A percentile compares a stretch with the other conserved stretches of the same genome.
Evolutionary conservation across 1,139 yeast genomes (phyloP).

Genomic region (Scheffersomyces lignicola): DNA sequence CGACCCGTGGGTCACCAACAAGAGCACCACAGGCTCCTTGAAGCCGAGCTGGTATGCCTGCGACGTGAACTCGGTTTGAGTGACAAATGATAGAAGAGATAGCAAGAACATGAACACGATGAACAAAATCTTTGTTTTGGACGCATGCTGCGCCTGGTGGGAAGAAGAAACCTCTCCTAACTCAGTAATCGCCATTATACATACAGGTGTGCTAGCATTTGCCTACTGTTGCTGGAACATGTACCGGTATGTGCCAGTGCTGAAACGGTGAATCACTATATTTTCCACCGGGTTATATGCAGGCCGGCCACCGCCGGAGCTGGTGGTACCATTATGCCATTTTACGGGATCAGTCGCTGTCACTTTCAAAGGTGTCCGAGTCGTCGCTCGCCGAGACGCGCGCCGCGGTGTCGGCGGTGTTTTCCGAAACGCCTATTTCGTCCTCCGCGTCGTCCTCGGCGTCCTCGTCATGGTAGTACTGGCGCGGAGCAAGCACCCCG

Average conservation of each 20-base stretch:
- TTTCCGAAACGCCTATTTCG: constrained; percentile 16
- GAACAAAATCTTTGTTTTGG: constrained; percentile 45
- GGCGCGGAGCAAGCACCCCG: constrained; percentile 38
- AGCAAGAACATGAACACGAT: constrained; percentile 59
- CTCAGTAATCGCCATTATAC: constrained; percentile 18
- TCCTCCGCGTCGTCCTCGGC: constrained; percentile 13
- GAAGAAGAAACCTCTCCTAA: constrained; percentile 11
- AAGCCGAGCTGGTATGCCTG: constrained; percentile 62
- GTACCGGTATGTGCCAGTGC: too few relatives aligned
- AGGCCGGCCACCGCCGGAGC: too few relatives aligned
- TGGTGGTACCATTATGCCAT: too few relatives aligned
- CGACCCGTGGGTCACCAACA: constrained; percentile 74
- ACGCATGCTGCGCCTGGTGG: constrained; percentile 13
- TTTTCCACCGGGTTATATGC: too few relatives aligned
- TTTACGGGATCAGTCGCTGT: constrained; percentile 28
- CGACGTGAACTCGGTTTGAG: constrained; percentile 80
- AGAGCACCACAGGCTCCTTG: constrained; percentile 67
- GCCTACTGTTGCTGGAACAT: too few relatives aligned
- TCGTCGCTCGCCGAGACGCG: too few relatives aligned
- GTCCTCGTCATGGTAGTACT: constrained; percentile 27
- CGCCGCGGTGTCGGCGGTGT: constrained; percentile 36
- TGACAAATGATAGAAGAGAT: constrained; percentile 66
- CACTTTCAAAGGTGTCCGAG: constrained; percentile 21
- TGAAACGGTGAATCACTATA: too few relatives aligned
- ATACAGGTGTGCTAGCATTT: neutral